Percentiles rank a stretch among this genome's conserved stretches.
Evolutionary conservation across 2,329 filamentous ascomycete species (phyloP).

Genomic region (Acrocalymma vagum): DNA sequence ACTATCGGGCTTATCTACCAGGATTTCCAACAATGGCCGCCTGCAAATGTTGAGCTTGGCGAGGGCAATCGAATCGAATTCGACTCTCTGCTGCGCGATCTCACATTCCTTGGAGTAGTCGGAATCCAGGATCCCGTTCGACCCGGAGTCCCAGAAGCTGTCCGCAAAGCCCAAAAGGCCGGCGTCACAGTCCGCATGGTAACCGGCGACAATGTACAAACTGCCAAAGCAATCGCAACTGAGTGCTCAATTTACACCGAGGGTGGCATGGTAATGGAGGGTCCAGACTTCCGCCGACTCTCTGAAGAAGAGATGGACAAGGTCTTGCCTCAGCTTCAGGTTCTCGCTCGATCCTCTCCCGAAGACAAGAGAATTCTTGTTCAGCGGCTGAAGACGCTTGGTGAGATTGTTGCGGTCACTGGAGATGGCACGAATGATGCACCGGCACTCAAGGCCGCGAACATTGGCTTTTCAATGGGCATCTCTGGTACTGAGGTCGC

Average conservation of each 20-base stretch:
- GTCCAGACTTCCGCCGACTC: slow-evolving; percentile 88
- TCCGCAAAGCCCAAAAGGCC: slow-evolving; percentile 85
- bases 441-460: slow-evolving; percentile 94
- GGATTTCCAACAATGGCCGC: slow-evolving; percentile 49
- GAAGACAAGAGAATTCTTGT: slow-evolving; percentile 95
- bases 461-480: slow-evolving; percentile 98
- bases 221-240: slow-evolving; percentile 93
- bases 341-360: slow-evolving; percentile 97
- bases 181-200: slow-evolving; percentile 97
- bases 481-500: slow-evolving; percentile 90
- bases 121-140: slow-evolving; percentile 96
- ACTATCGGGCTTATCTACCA: slow-evolving; percentile 53
- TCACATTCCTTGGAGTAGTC: slow-evolving; percentile 90
- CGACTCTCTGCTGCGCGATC: slow-evolving; percentile 24
- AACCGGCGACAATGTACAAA: slow-evolving; percentile 95
- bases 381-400: slow-evolving; percentile 86
- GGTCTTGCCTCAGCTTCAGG: slow-evolving; percentile 80
- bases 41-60: slow-evolving; percentile 24
- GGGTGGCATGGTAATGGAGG: slow-evolving; percentile 81
- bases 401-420: slow-evolving; percentile 97
- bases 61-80: slow-evolving; percentile 32
- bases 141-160: slow-evolving; percentile 84
- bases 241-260: slow-evolving; percentile 90
- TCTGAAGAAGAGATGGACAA: slow-evolving; percentile 78
- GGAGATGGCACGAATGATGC: slow-evolving; percentile 98